Conservation (phyloP, 768 basidiomycete species). For the Mycena rosella region DNA sequence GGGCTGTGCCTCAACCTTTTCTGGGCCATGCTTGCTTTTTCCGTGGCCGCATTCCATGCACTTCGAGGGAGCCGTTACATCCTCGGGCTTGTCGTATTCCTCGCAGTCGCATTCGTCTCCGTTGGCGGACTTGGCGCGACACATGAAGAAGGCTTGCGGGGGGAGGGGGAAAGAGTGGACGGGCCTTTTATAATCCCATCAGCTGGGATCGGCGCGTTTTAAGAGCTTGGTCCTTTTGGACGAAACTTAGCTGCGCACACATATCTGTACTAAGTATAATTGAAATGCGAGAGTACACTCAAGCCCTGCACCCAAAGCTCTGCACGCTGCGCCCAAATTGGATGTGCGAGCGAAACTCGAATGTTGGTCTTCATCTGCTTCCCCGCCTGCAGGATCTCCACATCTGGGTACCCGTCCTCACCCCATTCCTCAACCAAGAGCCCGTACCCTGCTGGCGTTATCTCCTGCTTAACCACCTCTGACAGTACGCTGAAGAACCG, state of each 20-base stretch:
- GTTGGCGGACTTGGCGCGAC: too few relatives aligned
- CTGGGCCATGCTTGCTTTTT: too few relatives aligned
- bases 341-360: neutral
- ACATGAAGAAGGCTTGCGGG: too few relatives aligned
- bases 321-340: neutral
- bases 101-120: too few relatives aligned
- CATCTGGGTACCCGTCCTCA: slow-evolving; percentile 9
- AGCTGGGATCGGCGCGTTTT: too few relatives aligned
- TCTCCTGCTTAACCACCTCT: slow-evolving; percentile 4
- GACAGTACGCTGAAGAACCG: neutral
- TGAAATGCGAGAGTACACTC: neutral
- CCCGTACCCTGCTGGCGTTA: slow-evolving; percentile 9
- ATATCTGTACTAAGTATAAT: neutral
- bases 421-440: slow-evolving; percentile 18
- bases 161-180: too few relatives aligned
- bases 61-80: too few relatives aligned
- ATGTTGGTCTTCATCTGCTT: slow-evolving; percentile 1
- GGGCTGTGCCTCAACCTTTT: too few relatives aligned
- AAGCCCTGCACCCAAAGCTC: neutral
- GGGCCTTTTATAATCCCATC: too few relatives aligned
- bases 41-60: too few relatives aligned
- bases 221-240: neutral
- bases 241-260: too few relatives aligned
- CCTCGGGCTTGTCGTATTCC: too few relatives aligned
- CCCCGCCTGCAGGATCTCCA: slow-evolving; percentile 1